Base-by-base conservation (phyloP, 306 rosid species). In the Prunus mume region DNA sequence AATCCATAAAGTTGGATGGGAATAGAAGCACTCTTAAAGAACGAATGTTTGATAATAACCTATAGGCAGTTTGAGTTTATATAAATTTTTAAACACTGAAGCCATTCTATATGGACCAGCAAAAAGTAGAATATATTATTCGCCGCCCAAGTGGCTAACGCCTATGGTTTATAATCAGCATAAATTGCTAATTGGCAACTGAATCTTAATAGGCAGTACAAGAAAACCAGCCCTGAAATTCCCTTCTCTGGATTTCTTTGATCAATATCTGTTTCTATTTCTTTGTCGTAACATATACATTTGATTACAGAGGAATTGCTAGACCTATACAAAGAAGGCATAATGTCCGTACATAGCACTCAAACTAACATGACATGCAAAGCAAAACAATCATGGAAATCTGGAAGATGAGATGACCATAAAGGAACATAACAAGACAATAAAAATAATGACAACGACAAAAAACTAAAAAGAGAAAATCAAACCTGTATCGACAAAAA, bases 401-500 rank as follows among this genome's bases (percentile, higher is more conserved):
- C 24, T 22, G 47, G 12, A 30, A 64, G 25, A 75, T 63, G 34
- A 14, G 52, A 77, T 3, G 14, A 73, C 69, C 27, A 12, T 45
- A 12, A n/a, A 72, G 7, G 34, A 68, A 69, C 13, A 13, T 62
- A 12, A 49, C 32, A 65, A n/a, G 15, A 68, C 27, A 66, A 27
- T 56, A 27, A 69, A 20, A 20, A 79, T 19, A 28, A 60, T n/a
- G 47, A 72, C 3, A 22, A 55, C 34, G 19, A 20, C 22, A 68
- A 71, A 15, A 14, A 77, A 47, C 18, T 58, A 43, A 62, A 81
- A 41, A 52, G 79, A 74, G 64, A 20, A 14, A 72, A 25, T 51
- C 72, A 78, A 75, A 95, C 99, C 99, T 88, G 97, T 82, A 74
- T 95, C 99, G 56, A 92, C 99, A 88, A 95, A 95, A 78, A 95